phyloP scores from a whole-genome alignment of 805 yeast species.

The Sugiyamaella mastotermitis region DNA sequence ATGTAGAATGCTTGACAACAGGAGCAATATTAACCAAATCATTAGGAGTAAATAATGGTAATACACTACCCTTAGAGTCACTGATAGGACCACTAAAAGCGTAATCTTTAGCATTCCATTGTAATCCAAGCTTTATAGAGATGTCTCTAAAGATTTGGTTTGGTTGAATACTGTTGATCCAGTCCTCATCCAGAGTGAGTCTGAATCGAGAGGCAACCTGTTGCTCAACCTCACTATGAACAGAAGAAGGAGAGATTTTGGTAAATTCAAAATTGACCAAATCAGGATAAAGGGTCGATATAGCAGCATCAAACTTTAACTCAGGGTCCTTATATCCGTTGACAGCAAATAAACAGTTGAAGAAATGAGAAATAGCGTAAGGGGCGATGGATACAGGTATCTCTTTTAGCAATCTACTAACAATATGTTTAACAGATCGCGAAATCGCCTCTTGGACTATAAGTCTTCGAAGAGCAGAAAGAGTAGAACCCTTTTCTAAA shows the following conservation, averaged over 20 bases:
- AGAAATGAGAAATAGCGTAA: constrained; percentile 58
- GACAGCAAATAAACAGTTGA: constrained; percentile 42
- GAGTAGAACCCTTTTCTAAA: constrained; percentile 30
- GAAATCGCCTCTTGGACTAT: constrained; percentile 67
- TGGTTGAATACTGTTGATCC: constrained; percentile 38
- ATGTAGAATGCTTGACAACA: constrained; percentile 63
- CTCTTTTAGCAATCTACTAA: constrained; percentile 42
- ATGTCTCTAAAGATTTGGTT: constrained; percentile 60
- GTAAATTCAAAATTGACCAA: constrained; percentile 35
- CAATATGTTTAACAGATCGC: constrained; percentile 70
- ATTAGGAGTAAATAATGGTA: constrained; percentile 41
- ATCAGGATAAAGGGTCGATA: constrained; percentile 38
- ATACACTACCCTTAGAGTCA: constrained; percentile 25
- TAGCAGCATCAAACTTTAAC: constrained; percentile 38
- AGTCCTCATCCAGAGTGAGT: constrained; percentile 44
- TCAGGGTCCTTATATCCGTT: constrained; percentile 38
- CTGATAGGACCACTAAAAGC: constrained; percentile 36
- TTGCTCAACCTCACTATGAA: constrained; percentile 39
- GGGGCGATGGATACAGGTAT: constrained; percentile 55
- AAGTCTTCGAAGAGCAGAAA: constrained; percentile 41
- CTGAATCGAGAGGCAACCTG: constrained; percentile 64
- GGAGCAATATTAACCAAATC: constrained; percentile 73
- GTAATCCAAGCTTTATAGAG: constrained; percentile 77
- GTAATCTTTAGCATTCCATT: constrained; percentile 56
- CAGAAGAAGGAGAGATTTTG: constrained; percentile 40